phyloP scores from a whole-genome alignment of 2,329 filamentous ascomycete genomes.

The Madurella fahalii region DNA sequence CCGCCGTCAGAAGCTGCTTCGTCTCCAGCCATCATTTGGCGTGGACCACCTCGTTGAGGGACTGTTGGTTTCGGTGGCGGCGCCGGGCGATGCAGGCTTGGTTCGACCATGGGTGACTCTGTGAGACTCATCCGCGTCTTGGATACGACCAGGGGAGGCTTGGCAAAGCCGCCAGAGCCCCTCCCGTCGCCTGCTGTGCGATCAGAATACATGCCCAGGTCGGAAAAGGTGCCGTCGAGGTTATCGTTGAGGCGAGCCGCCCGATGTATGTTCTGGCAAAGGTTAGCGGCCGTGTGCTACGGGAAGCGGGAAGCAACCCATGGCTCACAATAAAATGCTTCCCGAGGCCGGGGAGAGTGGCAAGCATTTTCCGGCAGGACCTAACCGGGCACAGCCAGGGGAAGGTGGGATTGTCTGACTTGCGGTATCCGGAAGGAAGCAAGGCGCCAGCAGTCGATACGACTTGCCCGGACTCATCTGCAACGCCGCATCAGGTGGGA shows the following conservation, averaged over 20 bases:
- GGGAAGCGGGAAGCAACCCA: not conserved
- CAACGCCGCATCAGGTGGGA: not conserved
- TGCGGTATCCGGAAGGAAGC: constrained; percentile 18
- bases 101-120: constrained; percentile 12
- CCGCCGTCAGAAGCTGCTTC: not conserved
- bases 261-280: constrained; percentile 12
- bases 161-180: constrained; percentile 2
- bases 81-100: not conserved
- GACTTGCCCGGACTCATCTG: constrained; percentile 3
- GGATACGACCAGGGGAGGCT: constrained; percentile 13
- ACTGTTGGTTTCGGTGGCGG: not conserved
- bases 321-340: constrained; percentile 20
- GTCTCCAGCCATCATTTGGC: not conserved
- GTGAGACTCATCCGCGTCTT: constrained; percentile 7
- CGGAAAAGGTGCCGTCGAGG: constrained; percentile 23
- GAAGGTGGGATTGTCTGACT: constrained; percentile 10
- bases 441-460: constrained; percentile 16
- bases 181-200: constrained; percentile 9
- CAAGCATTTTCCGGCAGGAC: constrained; percentile 15
- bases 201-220: constrained; percentile 16
- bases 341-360: constrained; percentile 10
- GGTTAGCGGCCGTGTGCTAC: not conserved
- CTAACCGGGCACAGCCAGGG: constrained; percentile 23
- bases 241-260: constrained; percentile 23
- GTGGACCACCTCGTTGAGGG: constrained; percentile 1